Conservation (phyloP, 352 stramenopile genomes). For the Phytophthora chlamydospora region DNA sequence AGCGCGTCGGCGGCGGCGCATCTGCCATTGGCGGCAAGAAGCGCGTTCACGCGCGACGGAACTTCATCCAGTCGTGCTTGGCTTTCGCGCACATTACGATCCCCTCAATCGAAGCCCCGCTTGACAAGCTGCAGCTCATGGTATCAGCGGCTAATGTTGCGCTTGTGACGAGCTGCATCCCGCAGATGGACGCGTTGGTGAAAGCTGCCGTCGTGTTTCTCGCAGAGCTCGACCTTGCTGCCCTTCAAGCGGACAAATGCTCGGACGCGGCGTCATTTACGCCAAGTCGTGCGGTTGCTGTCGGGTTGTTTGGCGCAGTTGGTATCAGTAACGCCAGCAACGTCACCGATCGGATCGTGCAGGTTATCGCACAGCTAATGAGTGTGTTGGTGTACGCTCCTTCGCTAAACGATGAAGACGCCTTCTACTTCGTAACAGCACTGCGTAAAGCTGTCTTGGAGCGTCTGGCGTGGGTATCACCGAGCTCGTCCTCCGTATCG, state of each 20-base stretch:
- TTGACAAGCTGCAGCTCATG: conserved; percentile 71
- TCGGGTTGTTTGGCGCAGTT: conserved; percentile 15
- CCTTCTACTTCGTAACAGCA: conserved; percentile 89
- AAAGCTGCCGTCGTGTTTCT: conserved; percentile 83
- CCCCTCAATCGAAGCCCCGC: conserved; percentile 64
- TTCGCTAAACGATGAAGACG: conserved; percentile 76
- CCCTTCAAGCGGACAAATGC: conserved; percentile 12
- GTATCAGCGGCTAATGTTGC: conserved; percentile 70
- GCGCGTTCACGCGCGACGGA: conserved; percentile 42
- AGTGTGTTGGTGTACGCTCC: conserved; percentile 77
- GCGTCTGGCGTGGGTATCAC: conserved; percentile 32
- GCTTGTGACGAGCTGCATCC: conserved; percentile 73
- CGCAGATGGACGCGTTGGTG: conserved; percentile 87
- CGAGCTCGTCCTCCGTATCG: conserved; percentile 21
- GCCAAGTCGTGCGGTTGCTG: conserved; percentile 7
- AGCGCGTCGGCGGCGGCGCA: conserved; percentile 26
- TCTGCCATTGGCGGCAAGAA: conserved; percentile 27
- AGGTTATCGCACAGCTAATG: conserved; percentile 56
- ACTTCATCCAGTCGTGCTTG: conserved; percentile 90
- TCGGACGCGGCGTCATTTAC: background rate
- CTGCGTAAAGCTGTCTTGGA: conserved; percentile 74
- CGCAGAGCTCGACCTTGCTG: conserved; percentile 59
- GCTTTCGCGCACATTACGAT: conserved; percentile 92
- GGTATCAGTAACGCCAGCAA: conserved; percentile 10
- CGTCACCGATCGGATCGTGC: conserved; percentile 30